phyloP scores from a whole-genome alignment of 176 grass and related monocot genomes.

The Olyra latifolia region DNA sequence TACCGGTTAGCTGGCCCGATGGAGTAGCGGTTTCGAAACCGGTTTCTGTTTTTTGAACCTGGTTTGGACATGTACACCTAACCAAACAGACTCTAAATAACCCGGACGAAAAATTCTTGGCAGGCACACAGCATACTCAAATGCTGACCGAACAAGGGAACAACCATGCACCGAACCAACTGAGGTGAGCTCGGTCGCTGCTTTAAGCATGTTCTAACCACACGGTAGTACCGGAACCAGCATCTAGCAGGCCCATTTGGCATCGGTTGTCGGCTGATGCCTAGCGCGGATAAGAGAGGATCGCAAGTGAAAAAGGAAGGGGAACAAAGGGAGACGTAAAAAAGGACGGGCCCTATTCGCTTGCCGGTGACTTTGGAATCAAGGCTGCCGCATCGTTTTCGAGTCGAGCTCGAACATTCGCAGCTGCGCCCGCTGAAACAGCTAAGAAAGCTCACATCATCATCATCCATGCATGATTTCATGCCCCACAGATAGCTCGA shows the following conservation, averaged over 20 bases:
- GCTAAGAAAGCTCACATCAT: not conserved
- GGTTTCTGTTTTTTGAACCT: too few species aligned
- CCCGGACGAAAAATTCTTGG: too few species aligned
- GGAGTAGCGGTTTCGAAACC: too few species aligned
- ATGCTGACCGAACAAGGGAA: too few species aligned
- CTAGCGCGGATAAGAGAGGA: not conserved
- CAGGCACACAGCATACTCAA: too few species aligned
- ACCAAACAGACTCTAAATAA: too few species aligned
- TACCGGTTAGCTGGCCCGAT: too few species aligned
- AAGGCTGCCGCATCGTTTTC: not conserved
- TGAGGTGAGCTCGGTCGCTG: too few species aligned
- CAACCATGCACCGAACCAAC: too few species aligned
- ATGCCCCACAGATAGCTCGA: too few species aligned
- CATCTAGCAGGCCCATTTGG: not conserved
- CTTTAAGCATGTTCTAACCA: not conserved
- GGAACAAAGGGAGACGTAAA: not conserved
- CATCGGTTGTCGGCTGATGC: constrained; percentile 2
- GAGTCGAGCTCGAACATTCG: not conserved
- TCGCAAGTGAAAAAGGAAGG: not conserved
- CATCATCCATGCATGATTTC: too few species aligned
- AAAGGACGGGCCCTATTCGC: not conserved
- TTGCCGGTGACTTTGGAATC: not conserved
- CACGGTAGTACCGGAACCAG: not conserved
- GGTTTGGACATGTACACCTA: too few species aligned
- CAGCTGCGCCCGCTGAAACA: not conserved